Evolutionary conservation across 163 green algal genomes (phyloP), one percentile per base, ranked within the genome.

Genomic region (Scenedesmus sp.): DNA sequence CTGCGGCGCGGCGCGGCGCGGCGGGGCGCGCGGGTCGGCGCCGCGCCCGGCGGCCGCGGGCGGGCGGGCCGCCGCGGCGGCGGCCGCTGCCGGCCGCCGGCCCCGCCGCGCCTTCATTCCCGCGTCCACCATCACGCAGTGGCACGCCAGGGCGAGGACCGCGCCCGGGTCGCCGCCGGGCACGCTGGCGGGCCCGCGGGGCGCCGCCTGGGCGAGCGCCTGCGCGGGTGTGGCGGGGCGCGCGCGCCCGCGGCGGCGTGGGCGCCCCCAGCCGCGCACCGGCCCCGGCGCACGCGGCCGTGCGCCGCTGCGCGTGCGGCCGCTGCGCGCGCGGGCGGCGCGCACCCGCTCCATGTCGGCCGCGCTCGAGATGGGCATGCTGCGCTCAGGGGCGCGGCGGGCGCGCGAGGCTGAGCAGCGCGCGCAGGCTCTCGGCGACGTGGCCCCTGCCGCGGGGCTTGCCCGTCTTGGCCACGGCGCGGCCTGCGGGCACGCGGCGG

Each of bases 381-480:
- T 39, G 47, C 39, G 9, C 60, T 28, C 36, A 42, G n/a, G 34
- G 28, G 31, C 51, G 51, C 48, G 51, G 28, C 14, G 7, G 57
- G 29, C 22, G 45, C 18, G 44, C 57, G 15, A 80, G 17, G 45
- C 60, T 13, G 22, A 70, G 57, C 26, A 80, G 60, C 26, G 58
- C 63, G 29, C 72, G 26, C 9, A 80, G 29, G 2, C 44, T 29
- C 15, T 33, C 14, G 9, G 57, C 33, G 3, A 80, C n/a, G 47
- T 80, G 60, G 11, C 29, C 11, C 47, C 53, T 60, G 72, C 48
- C 28, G 10, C 58, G 20, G 5, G 72, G 72, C 22, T 54, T 54
- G 10, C 72, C 72, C 31, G 45, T 80, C 22, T 80, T 80, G 14
- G 72, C 72, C 33, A 80, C 26, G 17, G 72, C 72, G 18, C 51